phyloP scores from a whole-genome alignment of 2,329 filamentous ascomycete species.

The Ophidiomyces ophidiicola region DNA sequence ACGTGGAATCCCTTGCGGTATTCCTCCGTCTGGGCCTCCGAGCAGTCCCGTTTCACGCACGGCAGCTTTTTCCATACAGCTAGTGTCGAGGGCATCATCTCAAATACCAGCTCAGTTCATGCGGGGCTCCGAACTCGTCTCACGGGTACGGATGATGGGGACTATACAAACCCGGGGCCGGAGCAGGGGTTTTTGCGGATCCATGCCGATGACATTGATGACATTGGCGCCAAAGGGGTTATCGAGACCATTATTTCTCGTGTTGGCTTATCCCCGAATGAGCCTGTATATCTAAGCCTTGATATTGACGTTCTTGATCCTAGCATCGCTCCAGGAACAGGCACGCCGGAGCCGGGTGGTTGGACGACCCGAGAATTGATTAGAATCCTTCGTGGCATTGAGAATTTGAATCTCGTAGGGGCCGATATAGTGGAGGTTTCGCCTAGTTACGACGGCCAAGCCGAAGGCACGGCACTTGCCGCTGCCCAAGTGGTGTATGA shows the following conservation, averaged over 20 bases:
- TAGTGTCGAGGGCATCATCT: conserved; percentile 64
- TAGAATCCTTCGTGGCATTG: conserved; percentile 66
- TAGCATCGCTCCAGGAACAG: conserved; percentile 58
- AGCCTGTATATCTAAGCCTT: conserved; percentile 68
- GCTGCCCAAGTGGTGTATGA: conserved; percentile 77
- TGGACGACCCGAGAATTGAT: conserved; percentile 87
- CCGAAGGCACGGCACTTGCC: conserved; percentile 70
- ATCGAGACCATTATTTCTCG: conserved; percentile 57
- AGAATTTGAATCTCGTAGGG: conserved; percentile 69
- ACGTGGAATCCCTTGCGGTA: conserved; percentile 75
- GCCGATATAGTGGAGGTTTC: conserved; percentile 85
- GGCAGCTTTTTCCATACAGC: conserved; percentile 89
- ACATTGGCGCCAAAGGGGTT: conserved; percentile 60
- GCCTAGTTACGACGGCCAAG: conserved; percentile 68
- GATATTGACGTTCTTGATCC: conserved; percentile 76
- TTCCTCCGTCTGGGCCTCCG: conserved; percentile 59
- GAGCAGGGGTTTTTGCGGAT: conserved; percentile 69
- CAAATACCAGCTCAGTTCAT: conserved; percentile 63
- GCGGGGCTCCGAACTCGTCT: conserved; percentile 71
- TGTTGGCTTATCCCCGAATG: conserved; percentile 52
- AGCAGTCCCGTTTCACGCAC: conserved; percentile 69
- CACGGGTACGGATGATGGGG: conserved; percentile 50
- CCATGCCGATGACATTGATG: conserved; percentile 76
- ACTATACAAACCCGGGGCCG: conserved; percentile 58
- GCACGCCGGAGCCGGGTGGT: conserved; percentile 79